Evolutionary conservation across 352 stramenopile species (phyloP).

Genomic region (Globisporangium alternatum): DNA sequence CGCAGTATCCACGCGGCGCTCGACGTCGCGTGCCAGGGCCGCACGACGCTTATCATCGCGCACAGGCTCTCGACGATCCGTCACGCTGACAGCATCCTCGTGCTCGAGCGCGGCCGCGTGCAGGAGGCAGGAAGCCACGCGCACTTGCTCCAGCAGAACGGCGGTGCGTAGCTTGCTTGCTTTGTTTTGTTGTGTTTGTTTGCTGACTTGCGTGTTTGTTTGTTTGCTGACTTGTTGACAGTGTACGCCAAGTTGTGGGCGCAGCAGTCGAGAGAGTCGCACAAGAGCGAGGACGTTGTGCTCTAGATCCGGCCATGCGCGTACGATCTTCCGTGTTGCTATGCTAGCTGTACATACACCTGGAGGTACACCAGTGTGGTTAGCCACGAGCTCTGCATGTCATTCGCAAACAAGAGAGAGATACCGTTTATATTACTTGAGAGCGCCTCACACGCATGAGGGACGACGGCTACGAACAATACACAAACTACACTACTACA

Average conservation of each 20-base stretch:
- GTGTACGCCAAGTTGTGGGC: slow-evolving; percentile 40
- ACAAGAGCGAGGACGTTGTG: not conserved
- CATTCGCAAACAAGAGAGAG: not conserved
- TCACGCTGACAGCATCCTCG: slow-evolving; percentile 66
- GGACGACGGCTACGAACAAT: not conserved
- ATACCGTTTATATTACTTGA: slow-evolving; percentile 3
- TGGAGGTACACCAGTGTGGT: not conserved
- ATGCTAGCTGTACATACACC: not conserved
- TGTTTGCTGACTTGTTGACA: slow-evolving; percentile 4
- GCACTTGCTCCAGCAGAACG: slow-evolving; percentile 35
- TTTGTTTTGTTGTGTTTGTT: not conserved
- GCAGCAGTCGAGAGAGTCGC: slow-evolving; percentile 34
- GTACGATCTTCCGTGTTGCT: not conserved
- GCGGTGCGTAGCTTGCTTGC: slow-evolving; percentile 24
- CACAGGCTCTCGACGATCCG: slow-evolving; percentile 80
- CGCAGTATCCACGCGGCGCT: slow-evolving; percentile 65
- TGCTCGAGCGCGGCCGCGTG: slow-evolving; percentile 53
- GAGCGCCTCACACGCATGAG: not conserved
- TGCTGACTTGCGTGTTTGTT: slow-evolving; percentile 8
- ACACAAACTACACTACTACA: not conserved
- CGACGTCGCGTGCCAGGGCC: slow-evolving; percentile 39
- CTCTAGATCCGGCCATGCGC: not conserved
- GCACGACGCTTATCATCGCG: slow-evolving; percentile 78
- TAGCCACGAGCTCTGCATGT: not conserved
- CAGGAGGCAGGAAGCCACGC: slow-evolving; percentile 49